phyloP scores from a whole-genome alignment of 2,329 filamentous ascomycete species.

The Microcera coccophila region DNA sequence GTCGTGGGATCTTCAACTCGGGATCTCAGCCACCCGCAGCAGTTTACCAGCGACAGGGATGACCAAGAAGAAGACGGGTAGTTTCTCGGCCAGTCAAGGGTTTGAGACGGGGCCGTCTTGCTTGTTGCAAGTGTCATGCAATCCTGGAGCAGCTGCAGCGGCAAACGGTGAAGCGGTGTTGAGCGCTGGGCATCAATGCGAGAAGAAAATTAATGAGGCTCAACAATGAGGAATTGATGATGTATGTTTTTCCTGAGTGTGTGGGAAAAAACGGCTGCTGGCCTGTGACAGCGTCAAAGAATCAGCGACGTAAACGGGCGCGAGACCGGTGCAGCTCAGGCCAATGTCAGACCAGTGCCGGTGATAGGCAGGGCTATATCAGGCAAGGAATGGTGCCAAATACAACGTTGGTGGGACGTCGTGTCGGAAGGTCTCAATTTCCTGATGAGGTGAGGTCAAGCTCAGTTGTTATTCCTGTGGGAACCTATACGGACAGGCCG shows the following conservation, averaged over 20 bases:
- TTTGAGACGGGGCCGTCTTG: constrained; percentile 5
- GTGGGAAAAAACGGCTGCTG: constrained; percentile 11
- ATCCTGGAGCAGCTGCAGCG: not conserved
- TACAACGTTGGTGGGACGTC: constrained; percentile 17
- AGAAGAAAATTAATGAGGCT: constrained; percentile 4
- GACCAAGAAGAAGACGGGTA: constrained; percentile 4
- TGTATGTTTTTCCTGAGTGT: constrained; percentile 3
- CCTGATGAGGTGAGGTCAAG: not conserved
- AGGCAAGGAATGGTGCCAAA: constrained; percentile 18
- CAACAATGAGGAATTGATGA: constrained; percentile 7
- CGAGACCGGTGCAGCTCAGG: constrained; percentile 18
- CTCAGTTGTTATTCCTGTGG: not conserved
- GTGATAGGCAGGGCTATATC: constrained; percentile 24
- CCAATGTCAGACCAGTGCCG: constrained; percentile 21
- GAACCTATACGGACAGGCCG: not conserved
- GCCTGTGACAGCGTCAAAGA: not conserved
- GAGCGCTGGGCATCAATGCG: not conserved
- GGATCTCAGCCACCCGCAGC: not conserved
- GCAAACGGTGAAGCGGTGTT: not conserved
- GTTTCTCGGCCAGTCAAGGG: constrained; percentile 9
- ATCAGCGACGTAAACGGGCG: not conserved
- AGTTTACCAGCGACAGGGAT: not conserved
- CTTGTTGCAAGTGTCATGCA: constrained; percentile 1
- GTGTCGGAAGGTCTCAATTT: constrained; percentile 7
- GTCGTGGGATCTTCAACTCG: too few relatives aligned